These are phyloP conservation scores for Spiraea crenata DNA, from an alignment of 331 rosid genomes.

Conservation along the genomic window DNA sequence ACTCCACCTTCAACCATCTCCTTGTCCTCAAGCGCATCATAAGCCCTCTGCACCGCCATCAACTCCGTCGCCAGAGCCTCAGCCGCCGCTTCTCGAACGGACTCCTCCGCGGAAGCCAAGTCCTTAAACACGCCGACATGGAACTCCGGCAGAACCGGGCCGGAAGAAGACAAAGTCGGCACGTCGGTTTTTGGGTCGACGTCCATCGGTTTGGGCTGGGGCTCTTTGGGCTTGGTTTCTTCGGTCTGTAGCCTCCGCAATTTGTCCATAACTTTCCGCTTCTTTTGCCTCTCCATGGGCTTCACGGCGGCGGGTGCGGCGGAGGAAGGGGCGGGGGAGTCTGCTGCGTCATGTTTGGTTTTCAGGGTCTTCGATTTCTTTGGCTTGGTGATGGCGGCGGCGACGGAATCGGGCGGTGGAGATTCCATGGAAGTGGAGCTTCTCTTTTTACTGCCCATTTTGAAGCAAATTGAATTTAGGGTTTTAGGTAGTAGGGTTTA, in stretches of 20 bases:
- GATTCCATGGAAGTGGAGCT: conserved; percentile 34
- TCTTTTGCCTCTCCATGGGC: conserved; percentile 88
- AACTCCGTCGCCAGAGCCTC: conserved; percentile 69
- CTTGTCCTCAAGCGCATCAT: conserved; percentile 54
- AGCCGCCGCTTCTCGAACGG: conserved; percentile 53
- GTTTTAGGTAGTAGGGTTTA: too few species aligned
- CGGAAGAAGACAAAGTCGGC: conserved; percentile 16
- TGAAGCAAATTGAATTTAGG: background rate
- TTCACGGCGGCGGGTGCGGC: conserved; percentile 28
- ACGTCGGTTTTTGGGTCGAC: conserved; percentile 25
- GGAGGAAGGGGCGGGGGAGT: conserved; percentile 27
- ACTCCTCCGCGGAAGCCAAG: conserved; percentile 51
- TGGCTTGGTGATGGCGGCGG: background rate
- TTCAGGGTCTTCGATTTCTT: conserved; percentile 39
- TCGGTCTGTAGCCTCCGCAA: conserved; percentile 33
- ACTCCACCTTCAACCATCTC: conserved; percentile 55
- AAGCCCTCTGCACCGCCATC: conserved; percentile 69
- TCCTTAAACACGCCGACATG: conserved; percentile 93
- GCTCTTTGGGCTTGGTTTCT: conserved; percentile 14
- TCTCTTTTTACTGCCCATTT: conserved; percentile 58
- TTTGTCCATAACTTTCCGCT: conserved; percentile 73
- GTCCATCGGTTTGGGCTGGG: conserved; percentile 12
- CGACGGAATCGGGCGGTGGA: conserved; percentile 2
- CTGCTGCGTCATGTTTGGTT: conserved; percentile 27
- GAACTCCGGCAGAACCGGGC: conserved; percentile 55